Percentiles rank a stretch among this genome's conserved stretches.
Conservation (phyloP, 108 stramenopile genomes). For the Skeletonema costatum region DNA sequence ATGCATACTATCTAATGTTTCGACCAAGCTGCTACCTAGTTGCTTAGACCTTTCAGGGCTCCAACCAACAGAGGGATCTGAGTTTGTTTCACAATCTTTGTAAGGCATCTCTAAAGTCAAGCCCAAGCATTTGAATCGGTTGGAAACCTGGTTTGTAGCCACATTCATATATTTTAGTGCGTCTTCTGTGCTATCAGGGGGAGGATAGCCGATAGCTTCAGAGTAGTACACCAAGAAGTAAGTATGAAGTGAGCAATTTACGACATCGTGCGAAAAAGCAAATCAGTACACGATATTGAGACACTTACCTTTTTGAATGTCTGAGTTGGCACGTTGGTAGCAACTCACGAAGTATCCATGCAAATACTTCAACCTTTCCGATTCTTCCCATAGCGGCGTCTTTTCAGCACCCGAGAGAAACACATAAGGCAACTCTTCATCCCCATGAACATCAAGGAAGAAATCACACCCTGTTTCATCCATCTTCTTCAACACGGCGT, state of each 20-base stretch:
- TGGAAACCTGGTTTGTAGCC: slow-evolving; percentile 83
- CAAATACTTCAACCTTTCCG: slow-evolving; percentile 58
- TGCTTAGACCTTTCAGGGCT: slow-evolving; percentile 53
- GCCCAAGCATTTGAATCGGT: slow-evolving; percentile 81
- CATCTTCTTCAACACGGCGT: slow-evolving; percentile 78
- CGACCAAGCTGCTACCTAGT: slow-evolving; percentile 71
- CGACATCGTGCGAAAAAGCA: background rate
- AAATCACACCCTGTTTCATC: slow-evolving; percentile 82
- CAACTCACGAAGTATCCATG: slow-evolving; percentile 83
- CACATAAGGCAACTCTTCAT: slow-evolving; percentile 87
- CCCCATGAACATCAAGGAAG: slow-evolving; percentile 89
- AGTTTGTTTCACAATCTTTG: slow-evolving; percentile 75
- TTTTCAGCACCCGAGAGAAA: slow-evolving; percentile 86
- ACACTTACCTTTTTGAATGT: slow-evolving; percentile 65
- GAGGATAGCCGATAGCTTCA: slow-evolving; percentile 65
- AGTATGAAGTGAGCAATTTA: background rate
- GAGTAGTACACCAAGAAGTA: background rate
- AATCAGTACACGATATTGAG: no score
- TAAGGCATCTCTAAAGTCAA: slow-evolving; percentile 91
- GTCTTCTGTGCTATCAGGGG: slow-evolving; percentile 46
- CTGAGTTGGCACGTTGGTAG: slow-evolving; percentile 69
- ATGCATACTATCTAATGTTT: slow-evolving; percentile 67
- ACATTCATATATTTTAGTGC: slow-evolving; percentile 70
- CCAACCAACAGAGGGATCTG: slow-evolving; percentile 79
- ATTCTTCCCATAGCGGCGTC: slow-evolving; percentile 67